Evolutionary conservation across 2,329 filamentous ascomycete genomes (phyloP).

Genomic region (Raffaelea arxii): DNA sequence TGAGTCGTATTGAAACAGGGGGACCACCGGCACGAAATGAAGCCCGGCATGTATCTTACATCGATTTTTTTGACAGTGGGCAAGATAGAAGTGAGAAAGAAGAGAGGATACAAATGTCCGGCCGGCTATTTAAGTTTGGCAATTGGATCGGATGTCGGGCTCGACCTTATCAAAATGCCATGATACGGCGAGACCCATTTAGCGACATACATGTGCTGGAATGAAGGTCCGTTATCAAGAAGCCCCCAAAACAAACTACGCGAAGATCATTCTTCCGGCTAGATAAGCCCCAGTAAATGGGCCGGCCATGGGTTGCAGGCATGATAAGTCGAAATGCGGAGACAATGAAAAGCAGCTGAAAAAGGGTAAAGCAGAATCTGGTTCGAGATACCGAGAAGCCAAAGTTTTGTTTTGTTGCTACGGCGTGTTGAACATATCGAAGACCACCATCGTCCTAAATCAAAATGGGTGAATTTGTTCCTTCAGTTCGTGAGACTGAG

Average conservation of each 20-base stretch:
- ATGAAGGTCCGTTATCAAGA: not conserved
- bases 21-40: not conserved
- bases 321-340: not conserved
- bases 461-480: conserved; percentile 1
- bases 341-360: not conserved
- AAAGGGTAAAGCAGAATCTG: not conserved
- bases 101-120: not conserved
- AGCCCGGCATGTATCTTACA: no score
- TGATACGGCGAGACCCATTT: no score
- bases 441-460: not conserved
- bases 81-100: not conserved
- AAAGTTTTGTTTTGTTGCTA: not conserved
- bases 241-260: not conserved
- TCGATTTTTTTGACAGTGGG: no score
- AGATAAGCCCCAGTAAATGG: not conserved
- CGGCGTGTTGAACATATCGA: not conserved
- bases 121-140: not conserved
- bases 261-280: not conserved
- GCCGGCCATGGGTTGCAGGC: not conserved
- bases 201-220: no score
- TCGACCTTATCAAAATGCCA: no score
- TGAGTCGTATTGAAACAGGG: not conserved
- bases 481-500: not conserved
- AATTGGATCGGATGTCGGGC: no score
- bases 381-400: not conserved